Conservation (phyloP, 2,329 filamentous ascomycete species). For the Scedosporium dehoogii region DNA sequence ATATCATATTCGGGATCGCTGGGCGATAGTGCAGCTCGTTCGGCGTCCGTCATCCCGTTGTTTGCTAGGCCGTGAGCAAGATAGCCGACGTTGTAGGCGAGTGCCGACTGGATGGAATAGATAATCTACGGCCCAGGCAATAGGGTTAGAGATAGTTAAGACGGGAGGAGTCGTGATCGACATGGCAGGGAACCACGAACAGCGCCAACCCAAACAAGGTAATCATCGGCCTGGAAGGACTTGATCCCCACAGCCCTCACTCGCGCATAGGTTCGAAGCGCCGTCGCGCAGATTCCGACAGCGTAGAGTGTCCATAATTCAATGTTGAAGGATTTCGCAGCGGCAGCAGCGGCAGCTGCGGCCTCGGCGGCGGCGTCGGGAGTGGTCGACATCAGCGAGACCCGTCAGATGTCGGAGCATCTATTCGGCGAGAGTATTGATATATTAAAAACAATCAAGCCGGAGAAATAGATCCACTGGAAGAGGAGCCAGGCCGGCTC, state of each 20-base stretch:
- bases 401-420: background rate
- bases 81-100: constrained; percentile 40
- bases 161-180: background rate
- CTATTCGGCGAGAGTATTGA: background rate
- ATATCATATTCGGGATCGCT: constrained; percentile 32
- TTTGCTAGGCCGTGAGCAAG: constrained; percentile 43
- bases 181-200: background rate
- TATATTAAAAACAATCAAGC: background rate
- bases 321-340: constrained; percentile 7
- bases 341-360: constrained; percentile 1
- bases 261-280: constrained; percentile 20
- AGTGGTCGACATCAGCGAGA: background rate
- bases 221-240: constrained; percentile 19
- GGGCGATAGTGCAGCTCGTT: constrained; percentile 33
- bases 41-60: constrained; percentile 42
- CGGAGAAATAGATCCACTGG: background rate
- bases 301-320: constrained; percentile 20
- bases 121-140: constrained; percentile 27
- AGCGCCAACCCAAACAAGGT: constrained; percentile 16
- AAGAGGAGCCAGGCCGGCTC: background rate
- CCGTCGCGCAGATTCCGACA: constrained; percentile 16
- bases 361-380: background rate
- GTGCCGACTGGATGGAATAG: constrained; percentile 38
- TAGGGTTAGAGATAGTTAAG: background rate
- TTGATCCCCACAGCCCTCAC: constrained; percentile 14